Base-by-base conservation (phyloP, 345 rosid species). In the Lumnitzera racemosa region DNA sequence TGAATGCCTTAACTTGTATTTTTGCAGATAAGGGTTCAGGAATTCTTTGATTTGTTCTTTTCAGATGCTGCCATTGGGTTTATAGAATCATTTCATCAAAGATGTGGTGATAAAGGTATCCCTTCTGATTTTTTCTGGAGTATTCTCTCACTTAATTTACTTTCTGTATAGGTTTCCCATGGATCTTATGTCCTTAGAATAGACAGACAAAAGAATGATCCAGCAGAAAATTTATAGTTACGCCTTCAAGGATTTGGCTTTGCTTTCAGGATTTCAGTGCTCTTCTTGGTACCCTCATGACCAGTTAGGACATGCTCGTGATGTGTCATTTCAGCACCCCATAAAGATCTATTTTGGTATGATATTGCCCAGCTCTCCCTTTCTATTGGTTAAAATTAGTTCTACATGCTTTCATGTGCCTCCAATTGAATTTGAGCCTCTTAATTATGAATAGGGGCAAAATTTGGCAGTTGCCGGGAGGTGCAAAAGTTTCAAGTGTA, bases 341-440 rank as follows among this genome's bases (percentile, higher is more conserved):
- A 90, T 94, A 69, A 90, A 90, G 82, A 67, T 94, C 50, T 94
- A 90, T 75, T 81, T 94, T 77, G 99, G 99, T 94, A 84, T 36
- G 77, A 49, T 48, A 46, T 25, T 68, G 51, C 57, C 43, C 7
- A 36, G 43, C 43, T 4, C 43, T 36, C 10, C 43, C 3, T 36
- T 36, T 36, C 29, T 62, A 54, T 56, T 57, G 46, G 23, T 60
- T 59, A 60, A 17, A 16, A 56, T 31, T 46, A 23, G 56, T 25
- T 51, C 64, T 65, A 67, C 58, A 15, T 54, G 47, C 61, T 59
- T 53, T 46, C 48, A 15, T 47, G 8, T 9, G 43, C 43, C 11
- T 36, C 43, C 7, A 36, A 36, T 9, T 36, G 43, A 36, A 36
- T 36, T 36, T 36, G 43, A 36, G 43, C 43, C 43, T 36, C 43